Conservation (phyloP, 345 rosid species). For the Eutrema yunnanense region DNA sequence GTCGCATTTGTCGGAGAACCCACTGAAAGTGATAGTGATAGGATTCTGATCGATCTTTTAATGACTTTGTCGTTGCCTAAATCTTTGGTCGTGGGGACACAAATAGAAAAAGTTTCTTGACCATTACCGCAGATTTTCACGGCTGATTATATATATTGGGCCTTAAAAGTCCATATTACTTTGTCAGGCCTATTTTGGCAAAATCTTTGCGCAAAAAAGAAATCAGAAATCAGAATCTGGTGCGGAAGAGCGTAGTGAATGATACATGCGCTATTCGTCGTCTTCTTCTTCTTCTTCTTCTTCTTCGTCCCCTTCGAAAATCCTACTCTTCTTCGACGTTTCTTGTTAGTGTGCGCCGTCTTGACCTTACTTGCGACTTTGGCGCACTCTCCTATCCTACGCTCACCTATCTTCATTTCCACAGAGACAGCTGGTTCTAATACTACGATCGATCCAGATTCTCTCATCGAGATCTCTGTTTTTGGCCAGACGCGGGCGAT, state of each 20-base stretch:
- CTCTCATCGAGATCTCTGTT: slow-evolving; percentile 32
- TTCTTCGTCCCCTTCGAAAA: neutral
- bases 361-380: slow-evolving; percentile 44
- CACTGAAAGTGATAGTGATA: slow-evolving; percentile 9
- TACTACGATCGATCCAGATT: slow-evolving; percentile 12
- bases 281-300: neutral
- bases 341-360: slow-evolving; percentile 37
- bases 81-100: slow-evolving; percentile 5
- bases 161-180: neutral
- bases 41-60: neutral
- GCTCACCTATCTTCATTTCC: slow-evolving; percentile 5
- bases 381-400: slow-evolving; percentile 42
- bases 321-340: slow-evolving; percentile 18
- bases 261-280: slow-evolving; percentile 20
- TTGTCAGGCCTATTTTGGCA: neutral
- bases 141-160: neutral
- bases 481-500: slow-evolving; percentile 32
- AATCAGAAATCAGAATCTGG: neutral
- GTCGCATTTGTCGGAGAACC: neutral
- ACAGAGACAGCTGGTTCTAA: too few relatives aligned
- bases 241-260: slow-evolving; percentile 21
- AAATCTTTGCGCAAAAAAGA: neutral
- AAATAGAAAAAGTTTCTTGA: slow-evolving; percentile 6
- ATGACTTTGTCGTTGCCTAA: slow-evolving; percentile 4
- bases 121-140: neutral